Base-by-base conservation (phyloP, 2,329 filamentous ascomycete species). In the Rutstroemia sp. region DNA sequence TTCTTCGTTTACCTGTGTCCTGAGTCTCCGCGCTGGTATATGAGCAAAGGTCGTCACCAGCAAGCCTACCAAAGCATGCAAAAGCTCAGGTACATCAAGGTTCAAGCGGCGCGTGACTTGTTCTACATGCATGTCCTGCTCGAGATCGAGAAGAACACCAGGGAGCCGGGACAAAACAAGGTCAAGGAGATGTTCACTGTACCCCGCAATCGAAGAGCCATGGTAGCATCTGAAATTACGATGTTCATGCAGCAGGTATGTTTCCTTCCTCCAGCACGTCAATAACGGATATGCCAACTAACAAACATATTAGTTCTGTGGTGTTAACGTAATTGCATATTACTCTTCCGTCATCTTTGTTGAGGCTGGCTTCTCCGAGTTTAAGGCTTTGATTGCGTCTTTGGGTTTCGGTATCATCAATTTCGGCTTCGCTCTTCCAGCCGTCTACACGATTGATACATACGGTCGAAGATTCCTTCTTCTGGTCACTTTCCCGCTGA, bases 261-360 rank as follows among this genome's bases (percentile, higher is more conserved):
- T 7, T 10, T 21, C 21, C 25, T 49, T 18, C 39, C 8, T 34
- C 9, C 16, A 21, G 27, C 5, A 48, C 18, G 41, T 12, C 12
- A 12, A 12, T 18, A 46, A 12, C 19, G 12, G 52, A 2, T 0
- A 16, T 18, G 27, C 37, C 34, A 25, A 54, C 41, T 49, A 19
- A 53, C 16, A 23, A 9, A n/a, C 38, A 9, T 27, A 45, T 14
- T 53, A 64, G 71, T 74, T 76, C 62, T 79, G 77, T 59, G 50
- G 55, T 14, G 45, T 52, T 25, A 57, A 57, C 67, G 87, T 90
- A 56, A 86, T 90, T 54, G 84, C 86, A 0, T 90, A 90, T 69
- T 90, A 91, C 71, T 86, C 82, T 0, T 84, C 82, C 0, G 85
- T 82, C 6, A 74, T 85, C n/a, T 85, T 85, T 64, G 63, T 69